phyloP scores from a whole-genome alignment of 331 rosid genomes.

The Acacia pycnantha region DNA sequence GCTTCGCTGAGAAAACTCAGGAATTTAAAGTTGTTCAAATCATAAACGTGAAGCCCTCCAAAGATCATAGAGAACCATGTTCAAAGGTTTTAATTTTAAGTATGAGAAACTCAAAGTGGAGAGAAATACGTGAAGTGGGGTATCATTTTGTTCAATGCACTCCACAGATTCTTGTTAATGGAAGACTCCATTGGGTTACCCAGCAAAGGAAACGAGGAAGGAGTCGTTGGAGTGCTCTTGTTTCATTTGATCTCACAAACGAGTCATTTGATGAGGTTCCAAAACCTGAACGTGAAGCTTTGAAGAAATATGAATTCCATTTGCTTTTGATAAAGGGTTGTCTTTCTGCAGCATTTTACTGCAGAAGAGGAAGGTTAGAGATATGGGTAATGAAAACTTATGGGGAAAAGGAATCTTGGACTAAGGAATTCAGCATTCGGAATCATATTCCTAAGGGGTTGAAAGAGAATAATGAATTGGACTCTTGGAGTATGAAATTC shows the following conservation, averaged over 20 bases:
- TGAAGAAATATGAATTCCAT: slow-evolving; percentile 34
- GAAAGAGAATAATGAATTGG: slow-evolving; percentile 18
- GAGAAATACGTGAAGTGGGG: slow-evolving; percentile 25
- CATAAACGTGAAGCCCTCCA: neutral
- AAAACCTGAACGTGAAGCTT: slow-evolving; percentile 23
- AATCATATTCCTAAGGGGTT: slow-evolving; percentile 33
- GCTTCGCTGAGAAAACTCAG: slow-evolving; percentile 29
- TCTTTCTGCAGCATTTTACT: slow-evolving; percentile 38
- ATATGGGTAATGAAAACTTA: slow-evolving; percentile 51
- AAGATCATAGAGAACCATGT: neutral
- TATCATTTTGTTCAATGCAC: slow-evolving; percentile 34
- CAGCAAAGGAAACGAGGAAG: slow-evolving; percentile 16
- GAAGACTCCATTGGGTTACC: slow-evolving; percentile 55
- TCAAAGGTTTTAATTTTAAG: slow-evolving; percentile 36
- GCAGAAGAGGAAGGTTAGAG: slow-evolving; percentile 35
- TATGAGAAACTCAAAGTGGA: slow-evolving; percentile 45
- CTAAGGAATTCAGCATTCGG: slow-evolving; percentile 30
- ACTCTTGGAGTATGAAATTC: neutral
- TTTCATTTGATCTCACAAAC: slow-evolving; percentile 45
- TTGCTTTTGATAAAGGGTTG: slow-evolving; percentile 38
- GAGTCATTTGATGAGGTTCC: slow-evolving; percentile 41
- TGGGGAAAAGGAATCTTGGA: slow-evolving; percentile 46
- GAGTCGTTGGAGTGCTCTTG: slow-evolving; percentile 32
- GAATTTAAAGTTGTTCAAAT: slow-evolving; percentile 40
- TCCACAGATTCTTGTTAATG: slow-evolving; percentile 38